These are phyloP conservation scores for Pseudogymnoascus sp. DNA, from an alignment of 2,329 filamentous ascomycete species.

Conservation along the genomic window DNA sequence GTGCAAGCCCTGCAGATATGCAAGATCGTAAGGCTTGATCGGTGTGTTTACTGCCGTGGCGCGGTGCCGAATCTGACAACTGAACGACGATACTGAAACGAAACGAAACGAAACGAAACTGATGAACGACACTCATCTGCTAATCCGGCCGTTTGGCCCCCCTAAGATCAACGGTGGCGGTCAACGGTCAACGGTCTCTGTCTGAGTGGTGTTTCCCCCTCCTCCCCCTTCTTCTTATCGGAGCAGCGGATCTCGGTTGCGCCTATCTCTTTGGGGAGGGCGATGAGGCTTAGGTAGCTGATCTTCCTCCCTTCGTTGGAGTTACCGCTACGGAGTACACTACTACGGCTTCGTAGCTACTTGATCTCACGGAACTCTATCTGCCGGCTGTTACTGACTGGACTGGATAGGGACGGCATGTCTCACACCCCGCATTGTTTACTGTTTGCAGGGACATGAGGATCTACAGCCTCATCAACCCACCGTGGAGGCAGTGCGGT, in stretches of 20 bases:
- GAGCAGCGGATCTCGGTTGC: not conserved
- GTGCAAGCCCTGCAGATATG: not conserved
- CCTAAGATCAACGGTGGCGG: not conserved
- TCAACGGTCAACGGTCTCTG: not conserved
- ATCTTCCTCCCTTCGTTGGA: not conserved
- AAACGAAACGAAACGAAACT: not conserved
- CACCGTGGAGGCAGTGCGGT: not conserved
- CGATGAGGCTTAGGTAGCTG: not conserved
- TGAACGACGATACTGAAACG: not conserved
- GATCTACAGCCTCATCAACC: not conserved
- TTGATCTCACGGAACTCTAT: not conserved
- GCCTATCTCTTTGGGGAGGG: not conserved
- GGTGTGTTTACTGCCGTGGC: not conserved
- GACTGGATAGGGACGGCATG: not conserved
- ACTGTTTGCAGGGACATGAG: not conserved
- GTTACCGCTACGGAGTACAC: not conserved
- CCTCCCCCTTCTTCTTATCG: not conserved
- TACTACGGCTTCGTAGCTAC: too few species aligned
- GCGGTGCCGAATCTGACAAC: not conserved
- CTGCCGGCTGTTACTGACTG: not conserved
- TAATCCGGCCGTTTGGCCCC: not conserved
- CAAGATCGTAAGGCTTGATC: not conserved
- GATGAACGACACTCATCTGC: not conserved
- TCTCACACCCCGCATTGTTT: conserved; percentile 1
- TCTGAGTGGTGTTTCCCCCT: not conserved